These are phyloP conservation scores for Plantago lanceolata DNA, from an alignment of 305 asterid species.

Conservation along the genomic window DNA sequence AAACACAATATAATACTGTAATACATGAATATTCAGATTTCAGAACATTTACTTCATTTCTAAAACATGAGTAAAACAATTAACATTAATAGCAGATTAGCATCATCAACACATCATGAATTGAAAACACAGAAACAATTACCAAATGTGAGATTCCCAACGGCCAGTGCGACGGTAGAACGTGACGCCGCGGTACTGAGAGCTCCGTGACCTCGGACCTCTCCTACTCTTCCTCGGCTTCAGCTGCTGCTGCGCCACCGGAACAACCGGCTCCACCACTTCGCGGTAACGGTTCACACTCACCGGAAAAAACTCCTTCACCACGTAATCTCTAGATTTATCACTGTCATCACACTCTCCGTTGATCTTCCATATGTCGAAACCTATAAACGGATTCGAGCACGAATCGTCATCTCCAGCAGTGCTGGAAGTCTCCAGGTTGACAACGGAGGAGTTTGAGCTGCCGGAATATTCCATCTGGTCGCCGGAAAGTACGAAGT, in stretches of 20 bases:
- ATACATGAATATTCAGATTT: too few species aligned
- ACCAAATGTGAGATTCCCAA: conserved; percentile 99
- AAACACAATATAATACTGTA: neutral
- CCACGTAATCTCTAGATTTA: conserved; percentile 40
- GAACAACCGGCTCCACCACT: conserved; percentile 36
- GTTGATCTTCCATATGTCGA: conserved; percentile 51
- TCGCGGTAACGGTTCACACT: conserved; percentile 19
- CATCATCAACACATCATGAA: too few species aligned
- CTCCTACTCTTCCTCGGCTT: conserved; percentile 75
- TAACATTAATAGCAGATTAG: too few species aligned
- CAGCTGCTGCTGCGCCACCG: conserved; percentile 41
- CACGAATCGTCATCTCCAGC: conserved; percentile 63
- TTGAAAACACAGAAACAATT: neutral
- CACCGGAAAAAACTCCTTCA: conserved; percentile 65
- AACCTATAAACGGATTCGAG: conserved; percentile 39
- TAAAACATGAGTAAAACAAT: too few species aligned
- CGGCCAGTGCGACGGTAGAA: conserved; percentile 90
- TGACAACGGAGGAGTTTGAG: conserved; percentile 59
- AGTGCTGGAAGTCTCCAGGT: conserved; percentile 60
- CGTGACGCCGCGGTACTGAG: conserved; percentile 95
- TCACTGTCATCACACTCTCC: conserved; percentile 38
- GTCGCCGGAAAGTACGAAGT: conserved; percentile 31
- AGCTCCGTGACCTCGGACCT: conserved; percentile 93
- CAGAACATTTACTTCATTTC: too few species aligned
- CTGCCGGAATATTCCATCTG: conserved; percentile 69